These are phyloP conservation scores for Nadsonia commutata DNA, from an alignment of 1,139 yeast species.

Conservation along the genomic window DNA sequence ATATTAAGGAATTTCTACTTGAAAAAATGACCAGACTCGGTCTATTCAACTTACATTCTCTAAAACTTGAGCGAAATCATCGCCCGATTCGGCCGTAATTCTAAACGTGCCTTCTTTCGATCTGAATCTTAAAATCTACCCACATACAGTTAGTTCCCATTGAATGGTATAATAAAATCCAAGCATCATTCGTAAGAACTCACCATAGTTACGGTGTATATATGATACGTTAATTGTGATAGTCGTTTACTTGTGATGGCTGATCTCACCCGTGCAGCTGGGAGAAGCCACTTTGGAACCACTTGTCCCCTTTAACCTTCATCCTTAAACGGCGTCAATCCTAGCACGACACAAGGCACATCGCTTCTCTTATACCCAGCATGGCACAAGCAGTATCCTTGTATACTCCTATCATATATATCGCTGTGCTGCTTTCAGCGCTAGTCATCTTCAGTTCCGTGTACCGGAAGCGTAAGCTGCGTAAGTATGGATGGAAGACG, in stretches of 20 bases:
- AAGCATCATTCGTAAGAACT: too few species aligned
- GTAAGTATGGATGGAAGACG: constrained; percentile 12
- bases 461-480: constrained; percentile 47
- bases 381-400: constrained; percentile 1
- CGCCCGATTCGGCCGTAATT: constrained; percentile 34
- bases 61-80: constrained; percentile 36
- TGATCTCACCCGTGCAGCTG: too few species aligned
- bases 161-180: too few species aligned
- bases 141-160: too few species aligned
- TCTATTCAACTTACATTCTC: constrained; percentile 28
- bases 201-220: too few species aligned
- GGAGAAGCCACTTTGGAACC: too few species aligned
- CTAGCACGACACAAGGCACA: too few species aligned
- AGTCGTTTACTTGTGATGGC: too few species aligned
- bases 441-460: constrained; percentile 57
- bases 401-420: constrained; percentile 64
- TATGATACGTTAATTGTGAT: too few species aligned
- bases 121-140: constrained; percentile 57
- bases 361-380: constrained; percentile 38
- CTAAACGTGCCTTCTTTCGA: constrained; percentile 75
- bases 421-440: constrained; percentile 55
- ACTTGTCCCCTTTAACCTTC: too few species aligned
- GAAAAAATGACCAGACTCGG: not conserved
- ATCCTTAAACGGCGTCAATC: too few species aligned
- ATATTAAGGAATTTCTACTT: too few species aligned